A percentile compares a stretch with the other conserved stretches of the same genome.
Evolutionary conservation across 192 early-diverging fungal genomes (phyloP).

Genomic region (Coemansia sp.): DNA sequence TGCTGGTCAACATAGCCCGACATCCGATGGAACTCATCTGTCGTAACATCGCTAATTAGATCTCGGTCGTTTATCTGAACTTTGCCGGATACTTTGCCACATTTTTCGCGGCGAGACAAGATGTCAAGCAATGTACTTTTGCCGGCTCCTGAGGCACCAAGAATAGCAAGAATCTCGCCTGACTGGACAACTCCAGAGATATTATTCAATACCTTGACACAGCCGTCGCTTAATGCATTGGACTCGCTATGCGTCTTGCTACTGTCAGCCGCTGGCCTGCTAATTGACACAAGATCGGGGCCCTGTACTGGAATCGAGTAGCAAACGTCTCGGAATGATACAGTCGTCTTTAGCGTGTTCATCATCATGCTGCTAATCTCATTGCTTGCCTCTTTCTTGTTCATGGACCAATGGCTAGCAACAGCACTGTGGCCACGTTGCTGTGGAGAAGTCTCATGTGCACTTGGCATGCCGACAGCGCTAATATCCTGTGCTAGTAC

Average conservation of each 20-base stretch:
- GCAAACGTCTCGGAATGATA: constrained; percentile 43
- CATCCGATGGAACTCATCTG: constrained; percentile 64
- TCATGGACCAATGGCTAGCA: neutral
- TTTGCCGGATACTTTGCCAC: constrained; percentile 69
- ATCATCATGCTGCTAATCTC: constrained; percentile 36
- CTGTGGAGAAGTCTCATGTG: neutral
- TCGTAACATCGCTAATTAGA: constrained; percentile 59
- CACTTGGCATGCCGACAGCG: neutral
- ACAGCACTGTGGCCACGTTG: no score
- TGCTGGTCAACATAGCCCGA: constrained; percentile 91
- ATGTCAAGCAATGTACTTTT: constrained; percentile 94
- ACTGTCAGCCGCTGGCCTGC: neutral
- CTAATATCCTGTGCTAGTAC: constrained; percentile 11
- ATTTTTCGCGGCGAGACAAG: constrained; percentile 74
- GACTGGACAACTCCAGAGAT: constrained; percentile 76
- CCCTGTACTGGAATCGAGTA: constrained; percentile 39
- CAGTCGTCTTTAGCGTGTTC: constrained; percentile 26
- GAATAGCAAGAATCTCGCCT: constrained; percentile 89
- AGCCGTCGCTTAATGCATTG: neutral
- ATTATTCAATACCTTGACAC: constrained; percentile 58
- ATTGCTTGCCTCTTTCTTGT: neutral
- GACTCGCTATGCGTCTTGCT: neutral
- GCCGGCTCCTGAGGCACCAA: constrained; percentile 91
- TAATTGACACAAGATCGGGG: constrained; percentile 26
- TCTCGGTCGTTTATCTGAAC: constrained; percentile 79